Evolutionary conservation across 106 monocot species (phyloP).

Genomic region (Platanthera guangdongensis): DNA sequence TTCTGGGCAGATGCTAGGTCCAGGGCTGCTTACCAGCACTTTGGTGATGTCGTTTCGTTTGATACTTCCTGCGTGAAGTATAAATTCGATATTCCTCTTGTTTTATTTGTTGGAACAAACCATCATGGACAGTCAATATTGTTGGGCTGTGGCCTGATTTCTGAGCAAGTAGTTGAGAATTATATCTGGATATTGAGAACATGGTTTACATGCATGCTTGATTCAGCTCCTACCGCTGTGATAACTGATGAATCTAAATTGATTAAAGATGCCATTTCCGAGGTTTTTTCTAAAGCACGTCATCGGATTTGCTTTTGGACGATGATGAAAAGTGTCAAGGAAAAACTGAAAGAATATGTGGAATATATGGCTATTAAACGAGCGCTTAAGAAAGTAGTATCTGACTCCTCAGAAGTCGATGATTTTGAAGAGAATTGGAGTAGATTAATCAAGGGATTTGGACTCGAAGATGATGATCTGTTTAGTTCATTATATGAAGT

Average conservation of each 20-base stretch:
- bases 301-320: constrained; percentile 33
- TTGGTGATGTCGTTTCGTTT: constrained; percentile 35
- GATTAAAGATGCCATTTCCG: constrained; percentile 22
- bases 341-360: constrained; percentile 19
- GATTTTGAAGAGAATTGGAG: constrained; percentile 48
- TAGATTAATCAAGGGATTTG: constrained; percentile 19
- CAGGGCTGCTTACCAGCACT: constrained; percentile 35
- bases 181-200: constrained; percentile 46
- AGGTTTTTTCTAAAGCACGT: constrained; percentile 25
- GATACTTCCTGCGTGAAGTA: constrained; percentile 36
- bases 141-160: constrained; percentile 45
- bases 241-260: constrained; percentile 30
- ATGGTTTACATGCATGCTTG: constrained; percentile 41
- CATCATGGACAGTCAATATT: constrained; percentile 47
- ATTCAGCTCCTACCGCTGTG: constrained; percentile 25
- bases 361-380: constrained; percentile 20
- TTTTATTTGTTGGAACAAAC: constrained; percentile 37
- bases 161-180: constrained; percentile 32
- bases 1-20: constrained; percentile 53
- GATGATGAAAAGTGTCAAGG: constrained; percentile 24
- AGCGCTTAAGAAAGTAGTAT: constrained; percentile 24
- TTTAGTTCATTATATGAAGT: constrained; percentile 31
- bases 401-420: constrained; percentile 26
- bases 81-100: constrained; percentile 32
- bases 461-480: constrained; percentile 34